These are phyloP conservation scores for Cercospora sp. DNA, from an alignment of 2,329 filamentous ascomycete species.

Conservation along the genomic window DNA sequence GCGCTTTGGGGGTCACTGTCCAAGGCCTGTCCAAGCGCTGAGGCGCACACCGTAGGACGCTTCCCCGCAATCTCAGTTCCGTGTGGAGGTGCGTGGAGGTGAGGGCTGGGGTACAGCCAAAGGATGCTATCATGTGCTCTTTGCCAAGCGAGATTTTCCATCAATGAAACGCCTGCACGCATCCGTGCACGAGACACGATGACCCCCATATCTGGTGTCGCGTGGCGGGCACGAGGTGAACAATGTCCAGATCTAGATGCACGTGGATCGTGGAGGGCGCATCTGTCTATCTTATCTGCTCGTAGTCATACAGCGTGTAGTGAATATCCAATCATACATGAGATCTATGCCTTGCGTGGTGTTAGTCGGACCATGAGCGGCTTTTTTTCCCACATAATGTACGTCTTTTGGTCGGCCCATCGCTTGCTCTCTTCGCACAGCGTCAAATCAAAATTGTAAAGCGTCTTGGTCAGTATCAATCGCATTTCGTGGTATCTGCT, in stretches of 20 bases:
- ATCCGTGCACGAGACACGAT: not conserved
- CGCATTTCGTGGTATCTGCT: conserved; percentile 40
- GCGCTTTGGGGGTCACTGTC: conserved; percentile 1
- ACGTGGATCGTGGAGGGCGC: not conserved
- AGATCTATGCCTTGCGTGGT: not conserved
- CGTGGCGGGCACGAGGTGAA: not conserved
- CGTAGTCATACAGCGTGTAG: not conserved
- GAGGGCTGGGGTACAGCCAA: conserved; percentile 5
- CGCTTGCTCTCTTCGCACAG: conserved; percentile 26
- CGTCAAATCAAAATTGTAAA: conserved; percentile 43
- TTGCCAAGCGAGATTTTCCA: conserved; percentile 14
- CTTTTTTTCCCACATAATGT: conserved; percentile 31
- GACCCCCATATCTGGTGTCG: not conserved
- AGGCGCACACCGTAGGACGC: not conserved
- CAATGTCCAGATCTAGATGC: not conserved
- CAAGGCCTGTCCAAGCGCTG: not conserved
- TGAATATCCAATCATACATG: not conserved
- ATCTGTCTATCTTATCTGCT: not conserved
- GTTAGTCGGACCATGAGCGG: conserved; percentile 17
- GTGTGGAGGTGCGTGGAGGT: conserved; percentile 5
- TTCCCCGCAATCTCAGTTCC: not conserved
- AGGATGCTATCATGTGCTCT: not conserved
- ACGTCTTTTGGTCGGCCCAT: conserved; percentile 30
- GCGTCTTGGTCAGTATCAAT: conserved; percentile 40
- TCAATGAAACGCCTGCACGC: not conserved